Conservation (phyloP, 805 yeast genomes). For the Candida golubevii region DNA sequence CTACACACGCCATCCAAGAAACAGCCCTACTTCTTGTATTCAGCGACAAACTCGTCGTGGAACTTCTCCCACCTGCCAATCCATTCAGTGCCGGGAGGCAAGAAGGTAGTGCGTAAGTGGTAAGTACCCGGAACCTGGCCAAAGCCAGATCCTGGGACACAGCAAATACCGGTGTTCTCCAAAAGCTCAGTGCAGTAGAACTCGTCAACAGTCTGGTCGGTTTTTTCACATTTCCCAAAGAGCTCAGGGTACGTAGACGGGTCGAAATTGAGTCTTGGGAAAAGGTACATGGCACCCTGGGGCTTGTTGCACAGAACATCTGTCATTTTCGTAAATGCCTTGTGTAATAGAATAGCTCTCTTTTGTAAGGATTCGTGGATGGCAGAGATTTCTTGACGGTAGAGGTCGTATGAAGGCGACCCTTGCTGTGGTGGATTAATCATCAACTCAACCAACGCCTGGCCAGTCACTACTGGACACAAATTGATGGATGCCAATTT, state of each 20-base stretch:
- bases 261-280: slow-evolving; percentile 72
- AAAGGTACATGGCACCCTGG: slow-evolving; percentile 96
- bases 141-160: slow-evolving; percentile 96
- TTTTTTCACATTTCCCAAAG: slow-evolving; percentile 52
- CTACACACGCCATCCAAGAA: neutral
- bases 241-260: slow-evolving; percentile 46
- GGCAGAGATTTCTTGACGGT: slow-evolving; percentile 53
- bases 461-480: slow-evolving; percentile 95
- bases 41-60: slow-evolving; percentile 65
- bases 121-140: slow-evolving; percentile 88
- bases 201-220: slow-evolving; percentile 70
- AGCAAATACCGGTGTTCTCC: slow-evolving; percentile 90
- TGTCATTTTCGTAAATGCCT: slow-evolving; percentile 71
- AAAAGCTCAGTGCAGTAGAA: slow-evolving; percentile 81
- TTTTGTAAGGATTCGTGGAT: slow-evolving; percentile 59
- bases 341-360: slow-evolving; percentile 62
- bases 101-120: slow-evolving; percentile 93
- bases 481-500: slow-evolving; percentile 88
- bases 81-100: slow-evolving; percentile 94
- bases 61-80: slow-evolving; percentile 72
- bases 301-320: slow-evolving; percentile 87
- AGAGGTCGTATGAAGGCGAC: slow-evolving; percentile 67
- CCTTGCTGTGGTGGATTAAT: slow-evolving; percentile 83
- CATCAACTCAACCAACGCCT: slow-evolving; percentile 89
- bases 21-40: slow-evolving; percentile 32